These are phyloP conservation scores for Fraxinus excelsior DNA, from an alignment of 257 asterid species.

Conservation along the genomic window DNA sequence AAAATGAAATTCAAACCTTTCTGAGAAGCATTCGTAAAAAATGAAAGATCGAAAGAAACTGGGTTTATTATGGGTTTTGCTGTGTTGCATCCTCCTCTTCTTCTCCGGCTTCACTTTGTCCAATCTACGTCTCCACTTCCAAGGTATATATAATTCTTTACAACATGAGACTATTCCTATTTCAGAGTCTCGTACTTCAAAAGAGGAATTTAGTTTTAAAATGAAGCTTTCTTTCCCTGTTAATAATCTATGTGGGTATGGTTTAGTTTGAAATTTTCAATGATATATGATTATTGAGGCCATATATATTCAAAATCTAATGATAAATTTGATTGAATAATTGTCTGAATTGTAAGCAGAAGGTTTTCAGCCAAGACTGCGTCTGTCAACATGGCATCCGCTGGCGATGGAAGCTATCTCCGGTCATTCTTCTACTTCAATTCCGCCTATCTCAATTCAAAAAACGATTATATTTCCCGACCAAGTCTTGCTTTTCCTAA, in stretches of 20 bases:
- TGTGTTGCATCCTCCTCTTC: conserved; percentile 30
- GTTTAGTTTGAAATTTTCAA: too few relatives aligned
- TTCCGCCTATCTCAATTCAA: conserved; percentile 35
- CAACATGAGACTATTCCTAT: too few relatives aligned
- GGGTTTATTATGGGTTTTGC: conserved; percentile 5
- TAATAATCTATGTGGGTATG: too few relatives aligned
- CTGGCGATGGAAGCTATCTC: conserved; percentile 40
- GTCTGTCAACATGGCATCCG: conserved; percentile 29
- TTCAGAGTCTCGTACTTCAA: too few relatives aligned
- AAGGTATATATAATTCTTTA: conserved; percentile 28
- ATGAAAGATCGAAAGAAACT: conserved; percentile 46
- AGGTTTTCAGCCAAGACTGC: conserved; percentile 30
- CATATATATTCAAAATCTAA: background rate
- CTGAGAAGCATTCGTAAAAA: background rate
- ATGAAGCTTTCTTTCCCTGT: too few relatives aligned
- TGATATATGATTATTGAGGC: background rate
- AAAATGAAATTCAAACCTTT: too few relatives aligned
- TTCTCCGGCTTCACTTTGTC: conserved; percentile 38
- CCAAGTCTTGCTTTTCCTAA: conserved; percentile 63
- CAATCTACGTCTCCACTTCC: conserved; percentile 28
- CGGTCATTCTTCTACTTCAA: conserved; percentile 25
- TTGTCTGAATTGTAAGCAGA: conserved; percentile 13
- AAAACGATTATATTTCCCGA: conserved; percentile 70
- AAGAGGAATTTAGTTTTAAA: too few relatives aligned
- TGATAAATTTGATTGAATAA: background rate